Conservation (phyloP, 345 rosid species). For the Citrus sp. region DNA sequence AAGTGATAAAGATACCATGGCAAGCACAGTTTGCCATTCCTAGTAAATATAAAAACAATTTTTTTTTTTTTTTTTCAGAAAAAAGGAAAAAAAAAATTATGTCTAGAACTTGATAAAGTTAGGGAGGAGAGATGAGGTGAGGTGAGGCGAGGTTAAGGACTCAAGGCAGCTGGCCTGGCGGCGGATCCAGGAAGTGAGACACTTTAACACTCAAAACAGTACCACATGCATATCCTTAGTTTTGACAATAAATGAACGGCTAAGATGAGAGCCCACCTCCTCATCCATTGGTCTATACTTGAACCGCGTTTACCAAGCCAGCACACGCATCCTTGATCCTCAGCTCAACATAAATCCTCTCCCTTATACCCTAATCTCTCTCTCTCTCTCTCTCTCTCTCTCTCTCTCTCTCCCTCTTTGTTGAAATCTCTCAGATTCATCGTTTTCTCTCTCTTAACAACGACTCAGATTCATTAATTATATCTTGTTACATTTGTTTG, state of each 20-base stretch:
- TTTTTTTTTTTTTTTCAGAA: no score
- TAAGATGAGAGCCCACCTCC: neutral
- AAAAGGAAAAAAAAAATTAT: no score
- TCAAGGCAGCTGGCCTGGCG: slow-evolving; percentile 16
- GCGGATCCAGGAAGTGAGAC: slow-evolving; percentile 24
- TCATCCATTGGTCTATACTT: slow-evolving; percentile 28
- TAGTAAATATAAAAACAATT: neutral
- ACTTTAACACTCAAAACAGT: neutral
- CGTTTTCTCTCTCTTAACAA: neutral
- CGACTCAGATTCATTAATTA: slow-evolving; percentile 16
- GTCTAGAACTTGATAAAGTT: no score
- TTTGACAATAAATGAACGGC: slow-evolving; percentile 22
- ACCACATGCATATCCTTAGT: slow-evolving; percentile 9
- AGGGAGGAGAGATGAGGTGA: no score
- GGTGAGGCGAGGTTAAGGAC: neutral
- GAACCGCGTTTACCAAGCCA: slow-evolving; percentile 32
- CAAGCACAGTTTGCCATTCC: neutral
- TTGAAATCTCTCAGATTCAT: slow-evolving; percentile 9
- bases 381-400: neutral
- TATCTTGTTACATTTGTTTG: slow-evolving; percentile 5
- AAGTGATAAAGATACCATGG: neutral
- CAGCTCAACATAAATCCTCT: slow-evolving; percentile 10
- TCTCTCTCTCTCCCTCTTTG: neutral
- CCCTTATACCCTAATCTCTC: slow-evolving; percentile 24
- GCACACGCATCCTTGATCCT: slow-evolving; percentile 14